Conservation (phyloP, 805 yeast species). For the Barnettozyma vustinii region DNA sequence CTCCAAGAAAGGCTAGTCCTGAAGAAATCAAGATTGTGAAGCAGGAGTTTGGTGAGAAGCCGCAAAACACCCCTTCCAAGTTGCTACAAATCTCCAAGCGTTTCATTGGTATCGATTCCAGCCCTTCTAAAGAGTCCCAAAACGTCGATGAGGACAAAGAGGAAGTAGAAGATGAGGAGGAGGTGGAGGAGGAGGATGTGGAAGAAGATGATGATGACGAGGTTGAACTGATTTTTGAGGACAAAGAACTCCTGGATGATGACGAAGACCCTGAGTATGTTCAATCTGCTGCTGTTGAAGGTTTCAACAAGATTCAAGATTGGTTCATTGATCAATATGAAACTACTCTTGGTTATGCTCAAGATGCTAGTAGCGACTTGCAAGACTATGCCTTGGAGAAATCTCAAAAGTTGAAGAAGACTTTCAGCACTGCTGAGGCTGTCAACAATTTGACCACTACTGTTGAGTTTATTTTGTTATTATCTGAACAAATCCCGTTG, state of each 20-base stretch:
- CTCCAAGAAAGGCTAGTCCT: slow-evolving; percentile 23
- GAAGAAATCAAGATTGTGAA: slow-evolving; percentile 5
- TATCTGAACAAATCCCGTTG: slow-evolving; percentile 16
- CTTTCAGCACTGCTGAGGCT: slow-evolving; percentile 26
- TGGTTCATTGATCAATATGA: slow-evolving; percentile 22
- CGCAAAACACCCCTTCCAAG: slow-evolving; percentile 20
- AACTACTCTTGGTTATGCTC: slow-evolving; percentile 15
- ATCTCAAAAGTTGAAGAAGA: slow-evolving; percentile 16
- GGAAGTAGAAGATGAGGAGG: slow-evolving; percentile 8
- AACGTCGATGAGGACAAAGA: not conserved
- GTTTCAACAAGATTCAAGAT: slow-evolving; percentile 16
- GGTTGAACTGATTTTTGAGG: slow-evolving; percentile 3
- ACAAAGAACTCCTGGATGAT: slow-evolving; percentile 11
- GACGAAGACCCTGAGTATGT: slow-evolving; percentile 14
- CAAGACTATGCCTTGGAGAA: slow-evolving; percentile 5
- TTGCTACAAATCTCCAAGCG: slow-evolving; percentile 16
- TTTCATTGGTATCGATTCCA: slow-evolving; percentile 18
- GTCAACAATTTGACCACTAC: slow-evolving; percentile 17
- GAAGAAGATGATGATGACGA: slow-evolving; percentile 11
- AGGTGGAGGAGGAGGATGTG: slow-evolving; percentile 10
- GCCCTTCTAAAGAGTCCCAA: slow-evolving; percentile 18
- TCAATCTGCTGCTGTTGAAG: slow-evolving; percentile 8
- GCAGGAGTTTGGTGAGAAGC: slow-evolving; percentile 7
- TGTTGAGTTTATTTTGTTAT: slow-evolving; percentile 18
- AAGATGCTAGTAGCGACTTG: slow-evolving; percentile 13